Evolutionary conservation across 345 rosid species (phyloP).

Genomic region (Aquilaria sinensis): DNA sequence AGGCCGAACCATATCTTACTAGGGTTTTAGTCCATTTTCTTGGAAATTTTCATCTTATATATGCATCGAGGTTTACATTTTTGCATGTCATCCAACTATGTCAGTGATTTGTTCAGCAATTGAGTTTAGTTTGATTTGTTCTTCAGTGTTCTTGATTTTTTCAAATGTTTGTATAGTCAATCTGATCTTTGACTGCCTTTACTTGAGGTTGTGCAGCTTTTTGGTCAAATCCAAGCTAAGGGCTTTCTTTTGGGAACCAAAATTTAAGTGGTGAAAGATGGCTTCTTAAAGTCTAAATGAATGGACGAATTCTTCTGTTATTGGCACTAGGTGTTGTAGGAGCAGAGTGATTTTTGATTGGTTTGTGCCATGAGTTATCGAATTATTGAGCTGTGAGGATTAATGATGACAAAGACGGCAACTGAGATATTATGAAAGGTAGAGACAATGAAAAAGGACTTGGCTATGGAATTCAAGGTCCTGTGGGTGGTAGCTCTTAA

Average conservation of each 20-base stretch:
- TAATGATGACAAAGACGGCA: too few relatives aligned
- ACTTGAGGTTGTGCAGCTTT: conserved; percentile 2
- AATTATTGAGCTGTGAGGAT: too few relatives aligned
- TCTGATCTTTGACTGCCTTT: neutral
- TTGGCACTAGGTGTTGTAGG: too few relatives aligned
- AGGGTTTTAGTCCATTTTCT: conserved; percentile 8
- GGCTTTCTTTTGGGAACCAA: neutral
- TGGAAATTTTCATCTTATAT: neutral
- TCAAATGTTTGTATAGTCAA: neutral
- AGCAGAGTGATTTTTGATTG: too few relatives aligned
- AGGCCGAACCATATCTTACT: neutral
- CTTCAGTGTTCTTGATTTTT: neutral
- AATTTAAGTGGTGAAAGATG: conserved; percentile 19
- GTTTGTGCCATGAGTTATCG: too few relatives aligned
- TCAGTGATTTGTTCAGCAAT: neutral
- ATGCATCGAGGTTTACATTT: neutral
- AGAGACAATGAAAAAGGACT: too few relatives aligned
- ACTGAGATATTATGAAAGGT: too few relatives aligned
- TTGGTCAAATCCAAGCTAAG: conserved; percentile 1
- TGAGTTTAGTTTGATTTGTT: neutral
- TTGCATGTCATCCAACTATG: neutral
- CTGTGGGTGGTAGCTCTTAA: too few relatives aligned
- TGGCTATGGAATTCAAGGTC: too few relatives aligned
- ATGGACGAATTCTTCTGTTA: too few relatives aligned
- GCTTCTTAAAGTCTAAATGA: conserved; percentile 38